phyloP scores from a whole-genome alignment of 2,329 filamentous ascomycete genomes.

The Aspergillus novofumigatus region DNA sequence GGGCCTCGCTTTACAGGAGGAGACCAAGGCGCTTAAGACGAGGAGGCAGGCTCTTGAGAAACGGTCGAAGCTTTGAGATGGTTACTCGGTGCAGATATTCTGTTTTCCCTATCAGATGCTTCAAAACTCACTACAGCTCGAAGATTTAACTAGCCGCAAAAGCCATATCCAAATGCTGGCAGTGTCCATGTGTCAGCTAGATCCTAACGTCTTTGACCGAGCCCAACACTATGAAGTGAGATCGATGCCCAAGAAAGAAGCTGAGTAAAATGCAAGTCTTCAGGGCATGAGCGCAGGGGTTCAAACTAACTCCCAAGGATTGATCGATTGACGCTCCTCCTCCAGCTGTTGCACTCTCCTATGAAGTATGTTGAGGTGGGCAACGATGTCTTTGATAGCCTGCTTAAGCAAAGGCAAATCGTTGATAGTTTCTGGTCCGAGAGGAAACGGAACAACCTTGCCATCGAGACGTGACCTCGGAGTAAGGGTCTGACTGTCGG shows the following conservation, averaged over 20 bases:
- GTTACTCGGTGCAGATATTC: neutral
- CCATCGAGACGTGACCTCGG: slow-evolving; percentile 1
- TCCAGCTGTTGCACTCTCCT: neutral
- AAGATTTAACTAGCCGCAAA: neutral
- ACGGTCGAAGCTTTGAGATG: slow-evolving; percentile 19
- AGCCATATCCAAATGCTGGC: neutral
- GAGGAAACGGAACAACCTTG: slow-evolving; percentile 7
- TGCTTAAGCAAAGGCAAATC: slow-evolving; percentile 2
- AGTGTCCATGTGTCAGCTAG: too few relatives aligned
- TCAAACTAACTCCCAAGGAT: neutral
- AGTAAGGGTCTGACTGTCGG: neutral
- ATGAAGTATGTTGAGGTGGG: neutral
- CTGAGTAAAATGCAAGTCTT: neutral
- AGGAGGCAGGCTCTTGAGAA: slow-evolving; percentile 25
- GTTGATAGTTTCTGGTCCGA: slow-evolving; percentile 6
- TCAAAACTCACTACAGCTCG: neutral
- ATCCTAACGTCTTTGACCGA: too few relatives aligned
- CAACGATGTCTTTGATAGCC: neutral
- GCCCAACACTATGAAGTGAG: too few relatives aligned
- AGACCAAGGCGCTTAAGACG: slow-evolving; percentile 27
- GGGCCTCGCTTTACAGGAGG: slow-evolving; percentile 30
- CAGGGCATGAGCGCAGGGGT: neutral
- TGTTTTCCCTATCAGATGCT: neutral
- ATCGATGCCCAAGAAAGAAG: neutral
- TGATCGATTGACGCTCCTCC: neutral